Evolutionary conservation across 495 filamentous ascomycete species (phyloP), one percentile per base, ranked within the genome.

Genomic region (Daldinia vernicosa): DNA sequence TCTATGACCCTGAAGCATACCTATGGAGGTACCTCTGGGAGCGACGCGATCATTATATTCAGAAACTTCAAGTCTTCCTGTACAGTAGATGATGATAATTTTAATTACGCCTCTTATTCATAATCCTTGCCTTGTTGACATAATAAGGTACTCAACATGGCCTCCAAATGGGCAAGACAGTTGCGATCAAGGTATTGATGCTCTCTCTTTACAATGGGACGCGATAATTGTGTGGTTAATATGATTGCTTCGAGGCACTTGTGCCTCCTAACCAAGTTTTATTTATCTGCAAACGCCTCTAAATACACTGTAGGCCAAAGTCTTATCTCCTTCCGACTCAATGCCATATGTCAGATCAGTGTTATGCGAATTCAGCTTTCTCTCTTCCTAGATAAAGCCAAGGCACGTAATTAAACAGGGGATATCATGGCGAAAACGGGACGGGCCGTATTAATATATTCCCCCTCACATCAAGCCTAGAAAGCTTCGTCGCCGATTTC

Each of bases 201-300:
- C 14, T 2, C 30, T 12, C 32, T 14, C 33, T 14, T 35, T 35
- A 14, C 9, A 24, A 47, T 47, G 19, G 7, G 14, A 53, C 8
- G 24, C 2, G 2, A 28, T 6, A 53, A 30, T 30, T n/a, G 11
- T 3, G 33, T 14, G n/a, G 26, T 27, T 27, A 28, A 62, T 56
- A 53, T 50, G 37, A 27, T 61, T 51, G 68, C 45, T 52, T 50
- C 39, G 53, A 60, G 71, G 67, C 71, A 64, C 58, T 75, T 66
- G 33, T 64, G 73, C 75, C 72, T 57, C 73, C 0, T 61, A 77
- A 73, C 52, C 43, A 53, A 58, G 52, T 75, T 75, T 73, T 77
- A 77, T 77, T 77, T 64, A 65, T 72, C 71, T 76, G 72, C 60
- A 60, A 71, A 69, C 17, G 51, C 65, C 43, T 67, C 72, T 77